Evolutionary conservation across 306 rosid species (phyloP).

Genomic region (Lagenaria siceraria): DNA sequence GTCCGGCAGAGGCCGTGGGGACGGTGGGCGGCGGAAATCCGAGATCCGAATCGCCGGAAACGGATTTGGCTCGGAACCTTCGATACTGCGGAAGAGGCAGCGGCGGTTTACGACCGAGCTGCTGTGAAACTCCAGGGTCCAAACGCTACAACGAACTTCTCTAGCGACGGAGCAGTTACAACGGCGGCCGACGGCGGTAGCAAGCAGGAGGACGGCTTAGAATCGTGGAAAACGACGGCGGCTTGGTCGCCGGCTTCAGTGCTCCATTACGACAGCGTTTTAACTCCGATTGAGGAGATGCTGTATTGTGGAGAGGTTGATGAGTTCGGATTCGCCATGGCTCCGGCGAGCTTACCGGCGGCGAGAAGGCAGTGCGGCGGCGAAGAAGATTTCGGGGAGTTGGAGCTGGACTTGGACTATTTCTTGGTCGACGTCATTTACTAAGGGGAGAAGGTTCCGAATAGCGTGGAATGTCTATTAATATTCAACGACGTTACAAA

Average conservation of each 20-base stretch:
- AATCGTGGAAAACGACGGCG: not conserved
- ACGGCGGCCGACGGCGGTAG: not conserved
- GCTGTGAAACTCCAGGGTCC: constrained; percentile 53
- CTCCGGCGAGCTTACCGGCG: constrained; percentile 30
- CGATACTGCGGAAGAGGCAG: constrained; percentile 80
- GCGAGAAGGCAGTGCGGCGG: constrained; percentile 24
- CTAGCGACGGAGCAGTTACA: constrained; percentile 9
- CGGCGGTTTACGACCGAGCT: constrained; percentile 53
- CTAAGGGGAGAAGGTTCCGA: not conserved
- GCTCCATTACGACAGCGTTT: constrained; percentile 13
- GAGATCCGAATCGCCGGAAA: constrained; percentile 48
- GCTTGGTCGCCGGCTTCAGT: constrained; percentile 55
- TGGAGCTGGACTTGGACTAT: constrained; percentile 57
- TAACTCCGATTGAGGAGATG: constrained; percentile 11
- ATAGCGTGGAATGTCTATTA: not conserved
- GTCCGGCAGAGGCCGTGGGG: constrained; percentile 92
- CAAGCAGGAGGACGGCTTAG: not conserved
- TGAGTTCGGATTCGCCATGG: constrained; percentile 27
- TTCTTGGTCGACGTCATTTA: constrained; percentile 35
- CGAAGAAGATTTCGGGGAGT: constrained; percentile 54
- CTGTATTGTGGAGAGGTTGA: constrained; percentile 27
- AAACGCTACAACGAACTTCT: constrained; percentile 56
- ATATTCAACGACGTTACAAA: not conserved
- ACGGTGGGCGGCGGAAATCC: constrained; percentile 78
- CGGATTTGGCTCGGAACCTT: constrained; percentile 82